Percentiles rank a stretch among this genome's conserved stretches.
Conservation (phyloP, 2,329 filamentous ascomycete species). For the Botrytis pseudocinerea region DNA sequence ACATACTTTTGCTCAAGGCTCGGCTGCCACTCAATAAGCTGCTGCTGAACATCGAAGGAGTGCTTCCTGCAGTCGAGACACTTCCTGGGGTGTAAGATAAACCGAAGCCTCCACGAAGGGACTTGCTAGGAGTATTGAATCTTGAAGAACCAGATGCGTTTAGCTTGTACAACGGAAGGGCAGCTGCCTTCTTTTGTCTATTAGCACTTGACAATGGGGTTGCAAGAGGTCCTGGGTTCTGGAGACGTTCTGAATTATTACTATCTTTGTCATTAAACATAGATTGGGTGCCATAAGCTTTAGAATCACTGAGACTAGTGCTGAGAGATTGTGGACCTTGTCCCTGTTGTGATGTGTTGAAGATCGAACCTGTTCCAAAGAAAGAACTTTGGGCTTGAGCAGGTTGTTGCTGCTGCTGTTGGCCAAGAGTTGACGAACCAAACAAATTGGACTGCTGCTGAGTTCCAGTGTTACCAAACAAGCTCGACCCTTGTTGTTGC, state of each 20-base stretch:
- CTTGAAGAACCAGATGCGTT: conserved; percentile 72
- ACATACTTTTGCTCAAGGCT: conserved; percentile 83
- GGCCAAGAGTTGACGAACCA: conserved; percentile 32
- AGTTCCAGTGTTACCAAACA: conserved; percentile 52
- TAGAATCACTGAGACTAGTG: conserved; percentile 78
- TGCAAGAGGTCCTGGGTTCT: conserved; percentile 83
- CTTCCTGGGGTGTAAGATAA: conserved; percentile 88
- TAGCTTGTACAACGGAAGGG: conserved; percentile 83
- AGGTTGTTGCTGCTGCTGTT: conserved; percentile 41
- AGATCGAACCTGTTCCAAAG: conserved; percentile 58
- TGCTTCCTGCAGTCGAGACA: conserved; percentile 65
- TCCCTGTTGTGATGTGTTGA: conserved; percentile 57
- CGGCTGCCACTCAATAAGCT: conserved; percentile 64
- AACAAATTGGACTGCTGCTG: conserved; percentile 40
- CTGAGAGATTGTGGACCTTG: conserved; percentile 63
- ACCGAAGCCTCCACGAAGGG: conserved; percentile 72
- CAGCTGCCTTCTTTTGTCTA: conserved; percentile 75
- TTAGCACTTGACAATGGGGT: conserved; percentile 76
- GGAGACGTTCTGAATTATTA: conserved; percentile 53
- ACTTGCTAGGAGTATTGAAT: conserved; percentile 78
- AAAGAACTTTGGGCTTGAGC: conserved; percentile 55
- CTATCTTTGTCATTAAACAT: conserved; percentile 69
- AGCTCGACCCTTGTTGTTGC: conserved; percentile 42
- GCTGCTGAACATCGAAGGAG: conserved; percentile 65
- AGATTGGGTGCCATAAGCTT: conserved; percentile 85